Base-by-base conservation (phyloP, 2,329 filamentous ascomycete species). In the Fusarium protoensiforme region DNA sequence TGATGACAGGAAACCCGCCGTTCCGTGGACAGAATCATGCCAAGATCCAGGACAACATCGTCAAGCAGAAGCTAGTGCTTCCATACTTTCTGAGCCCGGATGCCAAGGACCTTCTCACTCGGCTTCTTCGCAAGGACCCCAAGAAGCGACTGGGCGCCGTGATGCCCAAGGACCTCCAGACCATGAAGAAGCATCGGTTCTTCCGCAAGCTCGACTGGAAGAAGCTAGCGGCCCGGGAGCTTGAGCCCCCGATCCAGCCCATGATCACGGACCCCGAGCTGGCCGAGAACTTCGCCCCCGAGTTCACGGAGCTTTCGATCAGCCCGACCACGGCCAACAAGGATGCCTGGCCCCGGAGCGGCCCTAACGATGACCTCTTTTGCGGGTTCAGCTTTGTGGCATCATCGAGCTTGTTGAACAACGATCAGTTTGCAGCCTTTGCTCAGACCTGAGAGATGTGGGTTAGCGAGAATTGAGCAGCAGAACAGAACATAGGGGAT, bases 131-230 rank as follows among this genome's bases (percentile, higher is more conserved):
- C 80, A 98, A 98, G 83, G 95, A 99, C 20, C 95, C 97, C 1
- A 89, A 89, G 78, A 98, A 98, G 85, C 91, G 96, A 18, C 90
- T 99, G 0, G 96, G 96, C 5, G 91, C 91, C 67, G 92, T 93
- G 81, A 97, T 97, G 91, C 92, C 93, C 48, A 96, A 95, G 83
- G 96, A 99, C 75, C 85, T 99, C 58, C 87, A 90, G 63, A 92
- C 88, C 0, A 93, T 99, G 84, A 97, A 97, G 87, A 92, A 92
- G 72, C 96, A 99, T 81, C 91, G 96, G 11, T 99, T 99, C 87
- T 99, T 99, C 89, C 91, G 94, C 79, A 96, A 94, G 85, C 97
- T 99, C 78, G 92, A 99, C 84, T 99, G 96, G 96, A 92, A 91
- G 83, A 92, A 92, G 77, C 89, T 99, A 16, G 94, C 93, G 71